Base-by-base conservation (phyloP, 129 eudicot species). In the Centaurea solstitialis region DNA sequence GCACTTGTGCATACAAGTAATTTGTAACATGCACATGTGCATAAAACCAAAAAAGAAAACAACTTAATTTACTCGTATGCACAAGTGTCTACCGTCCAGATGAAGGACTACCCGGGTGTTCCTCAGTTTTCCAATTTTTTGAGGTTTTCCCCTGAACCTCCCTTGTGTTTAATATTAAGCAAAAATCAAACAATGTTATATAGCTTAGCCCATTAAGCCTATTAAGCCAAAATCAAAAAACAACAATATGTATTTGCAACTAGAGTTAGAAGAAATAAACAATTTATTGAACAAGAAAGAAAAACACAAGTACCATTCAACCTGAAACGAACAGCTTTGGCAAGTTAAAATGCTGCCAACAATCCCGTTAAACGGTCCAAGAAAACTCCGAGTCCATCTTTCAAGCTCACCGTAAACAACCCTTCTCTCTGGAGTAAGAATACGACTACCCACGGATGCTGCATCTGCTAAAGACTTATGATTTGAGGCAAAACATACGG, bases 361-460 rank as follows among this genome's bases (percentile, higher is more conserved):
- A 53, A 95, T 88, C 83, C 99, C 99, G 73, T 95, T 93, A 86
- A 95, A 93, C 10, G 99, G 99, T 62, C 96, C 96, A 78, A 92
- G 94, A 45, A 86, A 89, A 68, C 77, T 79, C 23, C 70, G 87
- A 72, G 81, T 72, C 99, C 99, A 95, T 82, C 91, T 95, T 81
- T 85, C 84, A 24, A 76, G 84, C 78, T 92, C 94, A 78, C 72
- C 84, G 22, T 76, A 78, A 24, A 59, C 74, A 23, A 13, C 77
- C 26, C 80, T 73, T 74, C 83, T 80, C 81, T 86, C 85, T 67
- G 66, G 33, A 41, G 72, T 17, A 76, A 89, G 62, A 81, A 95
- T 85, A 74, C 99, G 89, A 76, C 81, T 68, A 78, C 91, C 76
- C 74, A 66, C 47, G 13, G 81, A 39, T 76, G 85, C 86, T 79